Percentiles rank a stretch among this genome's conserved stretches.
Evolutionary conservation across 441 rosid species (phyloP).

Genomic region (Viola pubescens): DNA sequence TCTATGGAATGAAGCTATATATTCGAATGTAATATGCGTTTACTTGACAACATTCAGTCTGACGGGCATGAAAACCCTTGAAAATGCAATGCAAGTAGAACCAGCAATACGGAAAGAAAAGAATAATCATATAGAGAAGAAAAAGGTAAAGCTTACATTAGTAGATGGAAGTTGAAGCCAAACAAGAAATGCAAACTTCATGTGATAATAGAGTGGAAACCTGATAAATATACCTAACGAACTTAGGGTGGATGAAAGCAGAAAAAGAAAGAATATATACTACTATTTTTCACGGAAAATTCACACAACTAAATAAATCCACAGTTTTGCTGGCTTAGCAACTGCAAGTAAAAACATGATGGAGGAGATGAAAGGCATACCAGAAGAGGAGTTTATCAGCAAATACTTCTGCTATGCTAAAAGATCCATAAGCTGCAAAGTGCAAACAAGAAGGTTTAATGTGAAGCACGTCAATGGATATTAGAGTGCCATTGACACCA

Average conservation of each 20-base stretch:
- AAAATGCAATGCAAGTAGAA: not conserved
- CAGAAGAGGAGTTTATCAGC: slow-evolving; percentile 48
- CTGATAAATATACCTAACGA: slow-evolving; percentile 18
- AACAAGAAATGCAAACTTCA: slow-evolving; percentile 65
- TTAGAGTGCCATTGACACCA: too few species aligned
- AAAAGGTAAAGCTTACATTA: slow-evolving; percentile 33
- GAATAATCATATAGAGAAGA: not conserved
- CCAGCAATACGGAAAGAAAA: slow-evolving; percentile 4
- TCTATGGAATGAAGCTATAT: too few species aligned
- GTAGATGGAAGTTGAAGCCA: slow-evolving; percentile 64
- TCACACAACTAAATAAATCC: not conserved
- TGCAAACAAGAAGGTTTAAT: not conserved
- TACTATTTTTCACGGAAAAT: too few species aligned
- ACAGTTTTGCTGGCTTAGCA: not conserved
- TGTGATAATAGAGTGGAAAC: slow-evolving; percentile 55
- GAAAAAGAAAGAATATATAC: too few species aligned
- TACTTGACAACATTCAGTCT: too few species aligned
- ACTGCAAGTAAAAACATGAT: not conserved
- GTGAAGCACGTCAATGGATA: too few species aligned
- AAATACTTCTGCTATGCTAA: slow-evolving; percentile 40
- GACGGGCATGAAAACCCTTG: not conserved
- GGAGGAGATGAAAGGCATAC: slow-evolving; percentile 17
- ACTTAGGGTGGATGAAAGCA: too few species aligned
- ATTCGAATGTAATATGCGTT: too few species aligned
- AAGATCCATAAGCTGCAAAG: slow-evolving; percentile 55